These are phyloP conservation scores for Candida awuae DNA, from an alignment of 805 yeast species.

Conservation along the genomic window DNA sequence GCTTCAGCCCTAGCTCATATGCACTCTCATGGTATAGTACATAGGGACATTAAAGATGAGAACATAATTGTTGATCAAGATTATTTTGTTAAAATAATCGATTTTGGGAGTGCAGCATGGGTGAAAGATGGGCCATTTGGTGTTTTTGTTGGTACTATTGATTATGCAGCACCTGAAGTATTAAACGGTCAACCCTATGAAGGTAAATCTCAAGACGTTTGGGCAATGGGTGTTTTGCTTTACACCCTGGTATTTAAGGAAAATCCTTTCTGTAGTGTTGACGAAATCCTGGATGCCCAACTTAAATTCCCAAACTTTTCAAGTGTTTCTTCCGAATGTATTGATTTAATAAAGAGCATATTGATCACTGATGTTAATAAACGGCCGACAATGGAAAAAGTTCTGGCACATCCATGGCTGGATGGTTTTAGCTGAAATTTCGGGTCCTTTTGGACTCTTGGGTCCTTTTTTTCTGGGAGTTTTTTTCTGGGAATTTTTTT, in stretches of 20 bases:
- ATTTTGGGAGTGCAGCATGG: slow-evolving; percentile 93
- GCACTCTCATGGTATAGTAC: slow-evolving; percentile 82
- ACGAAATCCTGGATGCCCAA: slow-evolving; percentile 90
- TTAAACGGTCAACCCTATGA: slow-evolving; percentile 80
- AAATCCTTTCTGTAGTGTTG: slow-evolving; percentile 92
- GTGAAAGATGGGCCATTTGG: slow-evolving; percentile 89
- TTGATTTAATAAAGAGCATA: slow-evolving; percentile 53
- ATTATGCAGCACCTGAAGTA: slow-evolving; percentile 97
- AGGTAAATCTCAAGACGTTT: slow-evolving; percentile 92
- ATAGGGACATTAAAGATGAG: slow-evolving; percentile 92
- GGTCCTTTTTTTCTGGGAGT: background rate
- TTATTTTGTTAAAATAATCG: slow-evolving; percentile 78
- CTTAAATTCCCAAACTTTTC: slow-evolving; percentile 52
- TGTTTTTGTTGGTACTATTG: slow-evolving; percentile 94
- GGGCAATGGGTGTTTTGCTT: slow-evolving; percentile 91
- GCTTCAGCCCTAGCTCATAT: slow-evolving; percentile 73
- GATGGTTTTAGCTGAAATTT: slow-evolving; percentile 19
- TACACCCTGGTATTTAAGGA: slow-evolving; percentile 90
- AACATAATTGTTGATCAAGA: slow-evolving; percentile 80
- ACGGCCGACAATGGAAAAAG: slow-evolving; percentile 70
- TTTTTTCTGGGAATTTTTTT: too few relatives aligned
- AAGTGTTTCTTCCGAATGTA: slow-evolving; percentile 53
- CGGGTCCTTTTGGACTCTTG: slow-evolving; percentile 23
- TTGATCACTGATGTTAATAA: slow-evolving; percentile 56
- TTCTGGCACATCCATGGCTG: slow-evolving; percentile 68